Base-by-base conservation (phyloP, 2,329 filamentous ascomycete genomes). In the Rachicladosporium sp. region DNA sequence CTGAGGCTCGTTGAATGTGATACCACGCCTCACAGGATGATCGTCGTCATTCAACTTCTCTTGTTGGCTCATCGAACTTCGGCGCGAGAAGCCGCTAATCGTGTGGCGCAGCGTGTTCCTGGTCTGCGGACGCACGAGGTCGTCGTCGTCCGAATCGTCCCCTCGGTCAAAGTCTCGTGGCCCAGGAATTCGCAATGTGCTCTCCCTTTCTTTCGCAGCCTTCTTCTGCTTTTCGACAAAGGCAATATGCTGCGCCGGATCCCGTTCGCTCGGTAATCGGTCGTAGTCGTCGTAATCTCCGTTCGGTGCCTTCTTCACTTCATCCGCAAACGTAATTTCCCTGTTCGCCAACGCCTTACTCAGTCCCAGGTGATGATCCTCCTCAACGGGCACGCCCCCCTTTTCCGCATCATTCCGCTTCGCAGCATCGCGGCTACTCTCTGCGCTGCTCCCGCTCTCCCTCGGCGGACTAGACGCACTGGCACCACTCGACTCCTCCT, bases 121-220 rank as follows among this genome's bases (percentile, higher is more conserved):
- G 4, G 56, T 59, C 29, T 52, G 46, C 4, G 50, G 43, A 6
- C 52, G 50, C 9, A 45, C 30, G 3, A 56, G 44, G n/a, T 50
- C 43, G 27, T 61, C 55, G 12, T 57, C 56, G 27, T 66, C 63
- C 4, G 65, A 60, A 29, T 68, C 65, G 6, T 69, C 67, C 10
- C 89, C 91, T 37, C 77, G 76, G 51, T 98, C 91, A 36, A 82
- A 88, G 55, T 96, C 91, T 50, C 88, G 72, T 1, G 91, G 91
- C 12, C 88, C 88, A 0, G 91, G 91, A 51, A 98, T 96, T 31
- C 86, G 80, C 33, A 96, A 65, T 0, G 87, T 77, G 29, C 79
- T 78, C 38, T 77, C 80, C 41, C 82, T 79, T 45, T 78, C 76
- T 2, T 69, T 70, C 4, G 51, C 50, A 30, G 55, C 51, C 41